phyloP scores from a whole-genome alignment of 2,329 filamentous ascomycete species.

The Arthrobotrys pseudoclavata region DNA sequence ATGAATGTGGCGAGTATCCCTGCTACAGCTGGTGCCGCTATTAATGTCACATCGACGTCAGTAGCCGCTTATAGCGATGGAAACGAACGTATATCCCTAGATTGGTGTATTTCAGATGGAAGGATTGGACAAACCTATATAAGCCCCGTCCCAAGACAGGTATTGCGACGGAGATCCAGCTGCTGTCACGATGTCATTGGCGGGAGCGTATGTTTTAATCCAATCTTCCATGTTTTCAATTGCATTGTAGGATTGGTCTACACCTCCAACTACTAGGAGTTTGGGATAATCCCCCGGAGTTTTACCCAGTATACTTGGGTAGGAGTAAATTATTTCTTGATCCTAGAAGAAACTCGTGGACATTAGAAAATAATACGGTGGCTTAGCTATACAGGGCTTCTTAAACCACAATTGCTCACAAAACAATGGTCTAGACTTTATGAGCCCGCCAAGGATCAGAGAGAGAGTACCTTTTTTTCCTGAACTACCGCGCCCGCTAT shows the following conservation, averaged over 20 bases:
- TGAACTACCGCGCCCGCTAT: neutral
- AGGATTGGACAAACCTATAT: neutral
- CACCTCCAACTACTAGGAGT: slow-evolving; percentile 5
- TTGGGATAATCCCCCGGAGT: neutral
- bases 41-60: neutral
- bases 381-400: too few species aligned
- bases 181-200: neutral
- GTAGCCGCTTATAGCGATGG: neutral
- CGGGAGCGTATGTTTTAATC: neutral
- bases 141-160: too few species aligned
- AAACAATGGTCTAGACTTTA: too few species aligned
- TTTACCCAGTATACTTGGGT: neutral
- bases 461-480: neutral
- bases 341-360: neutral
- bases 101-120: neutral
- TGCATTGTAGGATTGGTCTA: neutral
- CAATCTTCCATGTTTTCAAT: neutral
- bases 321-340: neutral
- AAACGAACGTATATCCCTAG: neutral
- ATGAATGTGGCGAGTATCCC: slow-evolving; percentile 19
- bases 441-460: too few species aligned
- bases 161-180: neutral
- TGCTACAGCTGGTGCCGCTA: slow-evolving; percentile 2
- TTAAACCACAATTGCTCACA: too few species aligned
- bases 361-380: neutral